Conservation (phyloP, 2,329 filamentous ascomycete genomes). For the Calonectria hawksworthii region DNA sequence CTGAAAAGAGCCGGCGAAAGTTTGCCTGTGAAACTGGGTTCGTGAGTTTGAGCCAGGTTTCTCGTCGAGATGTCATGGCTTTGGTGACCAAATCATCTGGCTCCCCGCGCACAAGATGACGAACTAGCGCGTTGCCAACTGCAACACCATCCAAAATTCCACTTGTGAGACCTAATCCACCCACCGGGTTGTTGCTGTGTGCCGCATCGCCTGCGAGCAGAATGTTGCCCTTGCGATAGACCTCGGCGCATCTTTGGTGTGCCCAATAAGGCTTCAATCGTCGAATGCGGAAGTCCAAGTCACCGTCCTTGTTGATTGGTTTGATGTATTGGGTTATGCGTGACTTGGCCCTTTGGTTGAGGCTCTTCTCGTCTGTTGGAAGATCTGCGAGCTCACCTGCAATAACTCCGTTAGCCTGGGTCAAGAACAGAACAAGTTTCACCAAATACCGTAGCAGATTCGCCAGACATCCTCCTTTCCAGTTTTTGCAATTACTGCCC, state of each 20-base stretch:
- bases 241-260: not conserved
- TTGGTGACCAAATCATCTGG: not conserved
- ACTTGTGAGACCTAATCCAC: not conserved
- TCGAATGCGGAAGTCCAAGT: not conserved
- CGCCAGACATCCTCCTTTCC: not conserved
- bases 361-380: not conserved
- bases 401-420: not conserved
- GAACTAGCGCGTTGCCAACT: not conserved
- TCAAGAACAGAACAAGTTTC: not conserved
- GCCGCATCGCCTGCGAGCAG: not conserved
- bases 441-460: not conserved
- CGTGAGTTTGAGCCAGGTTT: not conserved
- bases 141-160: not conserved
- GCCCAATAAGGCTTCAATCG: not conserved
- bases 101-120: not conserved
- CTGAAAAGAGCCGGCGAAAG: not conserved
- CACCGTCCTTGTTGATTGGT: not conserved
- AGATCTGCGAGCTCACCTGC: not conserved
- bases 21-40: not conserved
- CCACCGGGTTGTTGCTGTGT: not conserved
- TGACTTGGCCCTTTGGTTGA: not conserved
- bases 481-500: not conserved
- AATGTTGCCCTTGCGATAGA: not conserved
- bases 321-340: not conserved
- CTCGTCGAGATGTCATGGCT: not conserved